These are phyloP conservation scores for Akebia trifoliata DNA, from an alignment of 164 flowering plant genomes.

Conservation along the genomic window DNA sequence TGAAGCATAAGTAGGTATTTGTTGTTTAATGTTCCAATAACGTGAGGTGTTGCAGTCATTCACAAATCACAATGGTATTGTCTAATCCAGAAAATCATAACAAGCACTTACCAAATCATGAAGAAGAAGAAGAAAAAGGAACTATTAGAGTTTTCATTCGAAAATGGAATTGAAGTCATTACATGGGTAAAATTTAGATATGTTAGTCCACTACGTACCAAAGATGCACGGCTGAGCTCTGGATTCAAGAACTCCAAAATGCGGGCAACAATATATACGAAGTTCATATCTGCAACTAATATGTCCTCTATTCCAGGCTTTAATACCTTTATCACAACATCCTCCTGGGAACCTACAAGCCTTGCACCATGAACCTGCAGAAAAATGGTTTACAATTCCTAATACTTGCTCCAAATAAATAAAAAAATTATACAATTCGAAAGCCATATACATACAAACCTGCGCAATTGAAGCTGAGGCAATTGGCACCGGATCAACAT, in stretches of 20 bases:
- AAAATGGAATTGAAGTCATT: not conserved
- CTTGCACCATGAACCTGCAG: slow-evolving; percentile 90
- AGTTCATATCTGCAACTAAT: slow-evolving; percentile 89
- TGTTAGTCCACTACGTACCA: slow-evolving; percentile 42
- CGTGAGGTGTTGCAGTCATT: too few relatives aligned
- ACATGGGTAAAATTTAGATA: not conserved
- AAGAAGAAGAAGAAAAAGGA: too few relatives aligned
- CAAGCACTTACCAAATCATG: too few relatives aligned
- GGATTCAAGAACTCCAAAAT: slow-evolving; percentile 90
- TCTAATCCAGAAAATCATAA: too few relatives aligned
- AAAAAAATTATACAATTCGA: not conserved
- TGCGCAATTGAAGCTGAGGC: slow-evolving; percentile 99
- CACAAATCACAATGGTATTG: too few relatives aligned
- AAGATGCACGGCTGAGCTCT: slow-evolving; percentile 73
- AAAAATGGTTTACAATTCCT: slow-evolving; percentile 11
- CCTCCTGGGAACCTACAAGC: slow-evolving; percentile 67
- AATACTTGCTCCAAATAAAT: not conserved
- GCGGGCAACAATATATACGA: slow-evolving; percentile 79
- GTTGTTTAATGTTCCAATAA: too few relatives aligned
- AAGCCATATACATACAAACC: slow-evolving; percentile 29
- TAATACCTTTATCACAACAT: slow-evolving; percentile 90
- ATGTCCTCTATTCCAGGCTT: slow-evolving; percentile 94
- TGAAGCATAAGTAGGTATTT: too few relatives aligned
- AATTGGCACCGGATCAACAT: slow-evolving; percentile 84
- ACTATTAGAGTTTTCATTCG: not conserved